Conservation (phyloP, 73 alveolate species). For the Effrenium voratum region DNA sequence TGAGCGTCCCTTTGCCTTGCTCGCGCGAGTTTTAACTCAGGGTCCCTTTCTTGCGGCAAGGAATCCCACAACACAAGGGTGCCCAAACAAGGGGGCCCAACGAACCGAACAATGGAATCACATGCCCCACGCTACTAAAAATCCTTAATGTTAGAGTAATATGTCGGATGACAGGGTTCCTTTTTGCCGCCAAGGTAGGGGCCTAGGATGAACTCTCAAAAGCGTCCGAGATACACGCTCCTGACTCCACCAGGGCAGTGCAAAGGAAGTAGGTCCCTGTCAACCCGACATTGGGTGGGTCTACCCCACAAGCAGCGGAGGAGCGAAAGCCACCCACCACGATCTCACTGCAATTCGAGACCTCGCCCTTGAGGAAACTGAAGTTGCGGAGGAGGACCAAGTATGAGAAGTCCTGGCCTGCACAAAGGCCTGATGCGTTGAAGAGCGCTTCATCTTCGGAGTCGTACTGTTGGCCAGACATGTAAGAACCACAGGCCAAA, state of each 20-base stretch:
- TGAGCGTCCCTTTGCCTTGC: background rate
- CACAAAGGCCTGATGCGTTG: background rate
- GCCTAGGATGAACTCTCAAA: background rate
- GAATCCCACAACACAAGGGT: background rate
- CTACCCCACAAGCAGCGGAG: background rate
- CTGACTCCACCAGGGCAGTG: background rate
- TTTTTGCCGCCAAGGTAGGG: too few relatives aligned
- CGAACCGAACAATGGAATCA: too few relatives aligned
- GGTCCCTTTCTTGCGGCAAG: background rate
- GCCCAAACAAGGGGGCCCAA: background rate
- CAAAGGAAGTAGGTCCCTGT: slow-evolving; percentile 14
- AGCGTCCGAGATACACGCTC: background rate
- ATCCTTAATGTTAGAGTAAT: too few relatives aligned
- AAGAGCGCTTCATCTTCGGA: slow-evolving; percentile 21
- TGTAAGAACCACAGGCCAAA: background rate
- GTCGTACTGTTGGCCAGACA: background rate
- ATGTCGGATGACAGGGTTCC: too few relatives aligned
- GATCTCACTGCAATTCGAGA: background rate
- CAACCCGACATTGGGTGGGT: background rate
- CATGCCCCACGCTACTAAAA: too few relatives aligned
- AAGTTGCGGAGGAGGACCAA: slow-evolving; percentile 10
- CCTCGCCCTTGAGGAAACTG: background rate
- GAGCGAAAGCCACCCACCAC: slow-evolving; percentile 2
- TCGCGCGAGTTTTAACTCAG: background rate
- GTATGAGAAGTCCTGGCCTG: background rate